Conservation (phyloP, 306 rosid species). For the Malus fusca region DNA sequence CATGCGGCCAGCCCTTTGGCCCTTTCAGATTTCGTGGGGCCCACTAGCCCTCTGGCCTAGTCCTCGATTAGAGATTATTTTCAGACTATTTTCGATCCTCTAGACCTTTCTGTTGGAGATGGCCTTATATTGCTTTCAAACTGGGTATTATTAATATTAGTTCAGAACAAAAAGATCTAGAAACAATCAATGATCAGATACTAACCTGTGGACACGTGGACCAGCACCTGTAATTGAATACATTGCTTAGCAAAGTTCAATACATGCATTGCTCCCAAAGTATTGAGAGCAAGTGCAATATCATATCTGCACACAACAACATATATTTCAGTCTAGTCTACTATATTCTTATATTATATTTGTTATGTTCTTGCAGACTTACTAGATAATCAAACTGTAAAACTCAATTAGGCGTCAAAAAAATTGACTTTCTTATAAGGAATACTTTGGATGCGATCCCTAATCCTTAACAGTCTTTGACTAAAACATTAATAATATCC, state of each 20-base stretch:
- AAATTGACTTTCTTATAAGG: no score
- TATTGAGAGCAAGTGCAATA: constrained; percentile 47
- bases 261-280: constrained; percentile 56
- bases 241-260: constrained; percentile 61
- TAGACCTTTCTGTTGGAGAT: no score
- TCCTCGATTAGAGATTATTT: no score
- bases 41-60: no score
- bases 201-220: constrained; percentile 80
- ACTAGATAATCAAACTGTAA: background rate
- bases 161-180: no score
- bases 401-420: no score
- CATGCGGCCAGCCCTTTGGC: no score
- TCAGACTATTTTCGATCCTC: no score
- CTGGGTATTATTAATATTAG: background rate
- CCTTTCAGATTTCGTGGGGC: no score
- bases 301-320: constrained; percentile 42
- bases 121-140: background rate
- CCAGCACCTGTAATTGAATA: constrained; percentile 35
- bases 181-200: background rate
- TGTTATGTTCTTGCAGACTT: background rate
- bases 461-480: no score
- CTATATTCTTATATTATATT: background rate
- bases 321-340: background rate
- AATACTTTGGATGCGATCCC: no score
- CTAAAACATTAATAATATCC: no score